Evolutionary conservation across 1,284 basidiomycete species (phyloP), one percentile per base, ranked within the genome.

Genomic region (Moesziomyces antarcticus): DNA sequence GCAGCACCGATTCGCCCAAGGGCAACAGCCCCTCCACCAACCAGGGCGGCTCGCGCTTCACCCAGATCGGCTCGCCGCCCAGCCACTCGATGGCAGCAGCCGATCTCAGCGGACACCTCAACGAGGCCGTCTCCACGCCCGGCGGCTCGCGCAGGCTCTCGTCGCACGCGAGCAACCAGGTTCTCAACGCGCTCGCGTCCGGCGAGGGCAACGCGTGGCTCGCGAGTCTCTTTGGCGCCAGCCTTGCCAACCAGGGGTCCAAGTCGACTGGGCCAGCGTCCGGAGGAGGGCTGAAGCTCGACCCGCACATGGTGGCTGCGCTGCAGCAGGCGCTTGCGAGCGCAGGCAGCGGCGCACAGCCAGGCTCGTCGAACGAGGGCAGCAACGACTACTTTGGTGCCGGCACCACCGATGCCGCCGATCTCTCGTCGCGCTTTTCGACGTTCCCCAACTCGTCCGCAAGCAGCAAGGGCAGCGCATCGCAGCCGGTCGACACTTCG

Each of bases 131-230:
- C 3, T 57, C 78, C 13, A 77, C 72, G 0, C 74, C 78, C 9
- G 77, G 77, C 24, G 74, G 77, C 1, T 73, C 65, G 4, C 58
- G 72, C 22, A 45, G 63, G 30, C 21, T 77, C 24, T 71, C 66
- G 1, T 66, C 68, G 6, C 74, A 80, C 44, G 75, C 79, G 13
- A 71, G 71, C 50, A 69, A 71, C 14, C 70, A 78, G 50, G 67
- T 81, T 41, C 48, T 81, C 22, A 76, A 75, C 37, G 80, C 80
- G 8, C 54, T 81, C 14, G 61, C 78, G 0, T 70, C 66, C 4
- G 79, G 76, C 10, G 75, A 78, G 55, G 78, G 76, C n/a, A 63
- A 68, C 27, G 68, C 72, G 11, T 78, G 73, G 76, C 53, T 80
- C 18, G 75, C 78, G 11, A 73, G 68, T 27, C 56, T 79, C 24